A percentile compares a stretch with the other conserved stretches of the same genome.
Evolutionary conservation across 805 yeast species (phyloP).

Genomic region (Candida dajiaensis): DNA sequence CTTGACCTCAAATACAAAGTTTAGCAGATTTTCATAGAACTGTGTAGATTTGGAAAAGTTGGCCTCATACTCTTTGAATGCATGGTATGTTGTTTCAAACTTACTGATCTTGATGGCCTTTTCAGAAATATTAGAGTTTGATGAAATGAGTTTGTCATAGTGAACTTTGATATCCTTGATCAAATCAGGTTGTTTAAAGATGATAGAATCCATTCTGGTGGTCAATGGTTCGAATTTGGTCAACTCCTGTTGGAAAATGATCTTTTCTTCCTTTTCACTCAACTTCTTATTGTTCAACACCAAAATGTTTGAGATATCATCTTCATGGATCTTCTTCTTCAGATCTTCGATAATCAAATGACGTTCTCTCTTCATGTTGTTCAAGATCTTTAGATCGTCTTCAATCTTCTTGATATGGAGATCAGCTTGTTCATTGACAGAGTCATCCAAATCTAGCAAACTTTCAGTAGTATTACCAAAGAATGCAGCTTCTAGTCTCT

Average conservation of each 20-base stretch:
- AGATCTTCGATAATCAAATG: slow-evolving; percentile 53
- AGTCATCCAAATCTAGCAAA: slow-evolving; percentile 66
- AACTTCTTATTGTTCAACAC: slow-evolving; percentile 53
- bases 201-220: slow-evolving; percentile 58
- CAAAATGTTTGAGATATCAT: slow-evolving; percentile 76
- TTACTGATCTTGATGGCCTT: slow-evolving; percentile 35
- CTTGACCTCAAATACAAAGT: slow-evolving; percentile 19
- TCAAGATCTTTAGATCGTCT: slow-evolving; percentile 53
- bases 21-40: slow-evolving; percentile 49
- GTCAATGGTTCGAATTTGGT: slow-evolving; percentile 69
- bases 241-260: slow-evolving; percentile 64
- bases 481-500: slow-evolving; percentile 19
- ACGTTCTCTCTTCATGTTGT: slow-evolving; percentile 59
- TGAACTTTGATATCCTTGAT: slow-evolving; percentile 39
- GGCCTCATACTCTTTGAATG: slow-evolving; percentile 50
- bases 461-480: slow-evolving; percentile 30
- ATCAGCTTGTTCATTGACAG: slow-evolving; percentile 25
- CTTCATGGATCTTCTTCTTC: slow-evolving; percentile 65
- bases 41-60: slow-evolving; percentile 58
- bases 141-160: slow-evolving; percentile 41
- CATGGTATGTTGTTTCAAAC: slow-evolving; percentile 43
- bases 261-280: slow-evolving; percentile 49
- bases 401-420: slow-evolving; percentile 46
- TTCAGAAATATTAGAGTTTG: slow-evolving; percentile 36
- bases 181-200: slow-evolving; percentile 55